These are phyloP conservation scores for Colletotrichum sp. DNA, from an alignment of 2,329 filamentous ascomycete genomes.

Conservation along the genomic window DNA sequence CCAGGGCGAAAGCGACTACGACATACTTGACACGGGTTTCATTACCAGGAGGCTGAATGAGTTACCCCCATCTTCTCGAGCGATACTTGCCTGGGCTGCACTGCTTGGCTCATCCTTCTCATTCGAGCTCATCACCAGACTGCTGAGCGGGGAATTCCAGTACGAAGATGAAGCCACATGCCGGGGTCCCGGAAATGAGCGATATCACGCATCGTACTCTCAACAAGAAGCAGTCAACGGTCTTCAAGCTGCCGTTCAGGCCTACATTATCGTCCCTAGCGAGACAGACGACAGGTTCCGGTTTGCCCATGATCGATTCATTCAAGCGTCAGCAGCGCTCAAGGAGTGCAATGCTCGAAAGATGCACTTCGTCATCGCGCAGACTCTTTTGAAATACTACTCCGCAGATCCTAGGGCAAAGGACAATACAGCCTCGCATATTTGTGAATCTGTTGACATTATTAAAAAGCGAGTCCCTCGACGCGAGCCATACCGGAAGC, in stretches of 20 bases:
- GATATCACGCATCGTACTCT: constrained; percentile 53
- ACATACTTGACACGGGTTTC: constrained; percentile 83
- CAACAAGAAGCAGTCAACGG: constrained; percentile 76
- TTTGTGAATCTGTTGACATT: constrained; percentile 77
- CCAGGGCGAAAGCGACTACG: constrained; percentile 76
- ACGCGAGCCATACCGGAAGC: constrained; percentile 72
- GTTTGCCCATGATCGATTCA: constrained; percentile 88
- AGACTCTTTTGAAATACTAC: constrained; percentile 78
- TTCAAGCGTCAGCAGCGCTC: constrained; percentile 74
- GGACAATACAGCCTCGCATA: constrained; percentile 80
- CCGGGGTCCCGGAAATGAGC: constrained; percentile 29
- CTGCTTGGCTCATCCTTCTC: constrained; percentile 84
- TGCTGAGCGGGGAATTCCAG: constrained; percentile 78
- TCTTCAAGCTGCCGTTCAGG: constrained; percentile 69
- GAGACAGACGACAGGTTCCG: constrained; percentile 87
- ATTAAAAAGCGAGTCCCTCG: constrained; percentile 69
- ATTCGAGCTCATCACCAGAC: constrained; percentile 77
- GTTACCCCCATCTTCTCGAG: constrained; percentile 73
- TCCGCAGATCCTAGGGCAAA: constrained; percentile 61
- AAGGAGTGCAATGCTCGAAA: constrained; percentile 72
- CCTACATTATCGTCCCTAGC: constrained; percentile 78
- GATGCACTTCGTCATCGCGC: constrained; percentile 92
- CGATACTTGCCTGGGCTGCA: constrained; percentile 85
- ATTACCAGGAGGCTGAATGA: constrained; percentile 80
- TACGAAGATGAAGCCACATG: constrained; percentile 52